These are phyloP conservation scores for Candida pseudoviswanathii DNA, from an alignment of 1,139 yeast genomes.

Conservation along the genomic window DNA sequence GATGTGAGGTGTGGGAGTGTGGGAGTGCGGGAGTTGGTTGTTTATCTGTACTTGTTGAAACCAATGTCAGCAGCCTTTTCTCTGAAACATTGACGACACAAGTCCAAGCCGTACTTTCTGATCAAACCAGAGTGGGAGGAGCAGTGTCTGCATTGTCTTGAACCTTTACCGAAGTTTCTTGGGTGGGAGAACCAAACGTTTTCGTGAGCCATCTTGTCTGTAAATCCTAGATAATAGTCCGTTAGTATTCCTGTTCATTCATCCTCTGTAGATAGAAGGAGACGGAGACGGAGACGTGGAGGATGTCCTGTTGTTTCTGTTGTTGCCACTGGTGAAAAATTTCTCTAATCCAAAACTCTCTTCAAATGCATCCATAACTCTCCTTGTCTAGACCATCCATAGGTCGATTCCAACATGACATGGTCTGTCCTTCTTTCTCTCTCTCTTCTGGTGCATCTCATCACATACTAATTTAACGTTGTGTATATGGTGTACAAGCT, in stretches of 20 bases:
- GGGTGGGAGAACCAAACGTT: conserved; percentile 99
- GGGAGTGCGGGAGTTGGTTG: conserved; percentile 1
- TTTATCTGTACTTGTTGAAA: conserved; percentile 97
- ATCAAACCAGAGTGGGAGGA: conserved; percentile 98
- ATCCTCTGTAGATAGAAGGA: background rate
- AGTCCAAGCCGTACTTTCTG: conserved; percentile 99
- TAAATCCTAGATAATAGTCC: conserved; percentile 18
- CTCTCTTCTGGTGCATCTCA: background rate
- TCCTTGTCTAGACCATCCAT: background rate
- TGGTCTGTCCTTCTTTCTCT: background rate
- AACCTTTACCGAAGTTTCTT: conserved; percentile 99
- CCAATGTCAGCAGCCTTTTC: conserved; percentile 99
- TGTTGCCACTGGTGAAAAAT: background rate
- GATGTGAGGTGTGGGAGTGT: too few relatives aligned
- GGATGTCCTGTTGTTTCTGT: background rate
- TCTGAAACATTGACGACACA: conserved; percentile 99
- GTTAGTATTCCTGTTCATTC: conserved; percentile 26
- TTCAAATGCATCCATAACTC: background rate
- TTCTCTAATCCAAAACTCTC: background rate
- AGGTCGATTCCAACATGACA: background rate
- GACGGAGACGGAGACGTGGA: background rate
- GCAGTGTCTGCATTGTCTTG: conserved; percentile 99
- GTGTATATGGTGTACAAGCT: background rate
- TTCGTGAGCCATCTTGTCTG: conserved; percentile 95
- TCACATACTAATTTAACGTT: conserved; percentile 11